These are phyloP conservation scores for Coemansia reversa DNA, from an alignment of 192 early-diverging fungal genomes.

Conservation along the genomic window DNA sequence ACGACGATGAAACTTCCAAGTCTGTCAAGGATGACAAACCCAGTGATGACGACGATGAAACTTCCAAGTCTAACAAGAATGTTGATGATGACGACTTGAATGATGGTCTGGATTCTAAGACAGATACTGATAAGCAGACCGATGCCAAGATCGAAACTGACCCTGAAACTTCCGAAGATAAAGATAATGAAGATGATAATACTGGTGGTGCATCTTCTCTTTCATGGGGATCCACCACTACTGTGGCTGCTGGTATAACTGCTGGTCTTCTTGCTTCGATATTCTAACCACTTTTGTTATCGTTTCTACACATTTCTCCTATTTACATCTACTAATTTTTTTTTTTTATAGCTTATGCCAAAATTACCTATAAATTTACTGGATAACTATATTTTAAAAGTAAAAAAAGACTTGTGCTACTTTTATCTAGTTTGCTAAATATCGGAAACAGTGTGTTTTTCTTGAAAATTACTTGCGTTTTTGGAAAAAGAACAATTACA, in stretches of 20 bases:
- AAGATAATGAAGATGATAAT: too few relatives aligned
- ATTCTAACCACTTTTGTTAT: not conserved
- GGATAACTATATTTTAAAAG: too few relatives aligned
- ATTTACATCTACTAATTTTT: too few relatives aligned
- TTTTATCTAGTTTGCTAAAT: too few relatives aligned
- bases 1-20: not conserved
- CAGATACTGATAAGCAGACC: not conserved
- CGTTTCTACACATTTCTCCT: too few relatives aligned
- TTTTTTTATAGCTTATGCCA: too few relatives aligned
- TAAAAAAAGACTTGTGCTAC: too few relatives aligned
- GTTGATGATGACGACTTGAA: not conserved
- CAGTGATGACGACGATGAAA: not conserved
- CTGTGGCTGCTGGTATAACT: not conserved
- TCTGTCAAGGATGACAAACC: not conserved
- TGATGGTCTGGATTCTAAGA: not conserved
- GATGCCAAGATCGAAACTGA: not conserved
- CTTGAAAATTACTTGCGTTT: too few relatives aligned
- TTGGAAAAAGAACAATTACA: too few relatives aligned
- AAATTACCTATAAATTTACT: too few relatives aligned
- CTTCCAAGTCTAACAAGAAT: not conserved
- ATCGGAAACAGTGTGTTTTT: too few relatives aligned
- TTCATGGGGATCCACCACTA: not conserved
- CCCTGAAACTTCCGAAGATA: not conserved
- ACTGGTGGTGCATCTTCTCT: not conserved
- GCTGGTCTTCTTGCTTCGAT: not conserved